Evolutionary conservation across 495 filamentous ascomycete species (phyloP), one percentile per base, ranked within the genome.

Genomic region (Trichocladium uniseriatum): DNA sequence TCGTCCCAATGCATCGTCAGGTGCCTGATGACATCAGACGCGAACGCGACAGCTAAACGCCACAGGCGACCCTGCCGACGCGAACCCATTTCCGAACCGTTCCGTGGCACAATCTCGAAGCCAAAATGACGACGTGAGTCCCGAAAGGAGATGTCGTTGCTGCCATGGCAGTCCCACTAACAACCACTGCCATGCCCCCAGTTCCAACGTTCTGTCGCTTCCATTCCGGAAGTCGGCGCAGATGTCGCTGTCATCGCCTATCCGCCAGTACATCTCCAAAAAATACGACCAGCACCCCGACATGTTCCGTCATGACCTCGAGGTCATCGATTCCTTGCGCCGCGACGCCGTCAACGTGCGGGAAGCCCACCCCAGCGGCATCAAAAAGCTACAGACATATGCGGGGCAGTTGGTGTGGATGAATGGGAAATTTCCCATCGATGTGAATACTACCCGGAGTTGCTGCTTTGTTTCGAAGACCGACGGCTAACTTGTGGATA

Each of bases 211-310:
- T 49, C 67, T 79, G 46, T 71, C 69, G 53, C 65, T 98, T 53
- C 90, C 90, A 5, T 98, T 98, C 68, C 89, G 92, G 52, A 84
- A 80, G 55, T 89, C 89, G 36, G 78, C 83, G 54, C 68, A 81
- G 27, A 75, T 94, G 43, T 82, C 81, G 48, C 75, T 97, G 32
- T 84, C 87, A 31, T 68, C 73, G 55, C 83, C 91, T 31, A 89
- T 98, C 58, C 89, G 87, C 54, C 87, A 94, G 60, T 97, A 98
- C 70, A 98, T 98, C 53, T 95, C 87, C 35, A 84, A 80, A 62
- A 96, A 97, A 77, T 98, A 98, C 84, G 92, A 97, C 68, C 92
- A 98, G 63, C 92, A 95, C 66, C 92, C 94, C 45, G 88, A 95
- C 65, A 95, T 96, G 89, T 98, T 98, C 67, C 78, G 81, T 52